Evolutionary conservation across 2,329 filamentous ascomycete genomes (phyloP), one percentile per base, ranked within the genome.

Genomic region (Trichoderma breve): DNA sequence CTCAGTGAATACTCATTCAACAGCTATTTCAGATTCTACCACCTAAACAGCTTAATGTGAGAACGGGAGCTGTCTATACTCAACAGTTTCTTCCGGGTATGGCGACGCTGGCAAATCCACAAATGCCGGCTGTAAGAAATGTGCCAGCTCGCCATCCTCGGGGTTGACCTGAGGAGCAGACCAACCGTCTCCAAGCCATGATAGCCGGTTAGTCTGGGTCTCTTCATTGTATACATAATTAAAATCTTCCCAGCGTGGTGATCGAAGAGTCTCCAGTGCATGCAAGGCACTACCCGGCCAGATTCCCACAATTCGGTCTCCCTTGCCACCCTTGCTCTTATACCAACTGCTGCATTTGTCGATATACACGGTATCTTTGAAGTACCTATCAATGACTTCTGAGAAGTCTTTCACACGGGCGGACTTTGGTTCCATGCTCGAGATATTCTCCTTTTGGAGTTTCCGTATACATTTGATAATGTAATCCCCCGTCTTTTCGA

Each of bases 261-360:
- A 82, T 21, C 84, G 79, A 28, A 89, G 83, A 7, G 91, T 83
- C n/a, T 87, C 84, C 4, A 89, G 89, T 28, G 89, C 81, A 75
- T 91, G 89, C 0, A 86, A 83, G 1, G 90, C 90, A 74, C 89
- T 91, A 0, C 91, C 91, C 0, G 91, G 92, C 87, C 91, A 94
- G 7, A 92, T 77, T 0, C 90, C 91, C 73, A 92, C 89, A 26
- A 93, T 89, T 4, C 90, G 82, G 0, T 84, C 86, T 0, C 90
- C 91, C 6, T 81, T 81, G 0, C 89, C 89, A 11, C 91, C 89
- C 72, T 93, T 93, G 14, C 34, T 36, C 34, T 36, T 36, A 72
- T 91, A 91, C 92, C 91, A 93, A 0, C 88, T 91, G 55, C 87
- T 89, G 78, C 91, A 93, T 70, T 88, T 87, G 68, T 90, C 88